Conservation (phyloP, 2,329 filamentous ascomycete species). For the Graphiopsis chlorocephala region DNA sequence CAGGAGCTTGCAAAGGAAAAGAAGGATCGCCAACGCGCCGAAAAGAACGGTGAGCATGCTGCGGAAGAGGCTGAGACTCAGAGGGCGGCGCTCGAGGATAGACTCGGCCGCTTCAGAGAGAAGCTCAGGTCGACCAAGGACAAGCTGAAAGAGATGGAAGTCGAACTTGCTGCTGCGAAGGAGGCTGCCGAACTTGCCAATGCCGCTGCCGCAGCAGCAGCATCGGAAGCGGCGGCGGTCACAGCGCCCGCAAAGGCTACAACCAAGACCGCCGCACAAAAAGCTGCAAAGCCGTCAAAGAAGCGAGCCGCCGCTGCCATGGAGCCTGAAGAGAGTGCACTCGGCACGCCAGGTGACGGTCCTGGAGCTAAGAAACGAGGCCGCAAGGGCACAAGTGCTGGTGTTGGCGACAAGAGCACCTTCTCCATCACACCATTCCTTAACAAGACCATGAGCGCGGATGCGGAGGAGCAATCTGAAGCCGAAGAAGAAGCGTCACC, state of each 20-base stretch:
- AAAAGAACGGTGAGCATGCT: constrained; percentile 55
- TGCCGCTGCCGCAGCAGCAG: background rate
- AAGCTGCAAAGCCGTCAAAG: constrained; percentile 38
- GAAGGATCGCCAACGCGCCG: constrained; percentile 51
- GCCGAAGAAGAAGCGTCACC: constrained; percentile 24
- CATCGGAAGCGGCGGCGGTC: constrained; percentile 26
- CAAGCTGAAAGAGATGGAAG: constrained; percentile 66
- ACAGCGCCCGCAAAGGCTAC: constrained; percentile 18
- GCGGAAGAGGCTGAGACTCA: constrained; percentile 61
- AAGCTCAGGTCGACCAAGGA: constrained; percentile 70
- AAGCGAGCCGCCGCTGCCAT: constrained; percentile 46
- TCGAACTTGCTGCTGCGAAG: constrained; percentile 46
- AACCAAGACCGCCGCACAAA: constrained; percentile 36
- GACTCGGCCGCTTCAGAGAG: constrained; percentile 64
- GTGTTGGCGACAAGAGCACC: constrained; percentile 79
- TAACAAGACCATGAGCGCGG: constrained; percentile 64
- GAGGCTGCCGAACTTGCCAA: constrained; percentile 29
- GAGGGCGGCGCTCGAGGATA: constrained; percentile 65
- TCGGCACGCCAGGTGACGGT: constrained; percentile 50
- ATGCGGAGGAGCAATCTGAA: constrained; percentile 36
- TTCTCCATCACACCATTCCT: constrained; percentile 95
- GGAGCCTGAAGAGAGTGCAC: constrained; percentile 46
- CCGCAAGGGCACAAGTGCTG: constrained; percentile 52
- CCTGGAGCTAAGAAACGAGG: constrained; percentile 44
- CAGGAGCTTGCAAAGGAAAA: constrained; percentile 52